phyloP scores from a whole-genome alignment of 495 filamentous ascomycete genomes.

The Xylaria venustula region DNA sequence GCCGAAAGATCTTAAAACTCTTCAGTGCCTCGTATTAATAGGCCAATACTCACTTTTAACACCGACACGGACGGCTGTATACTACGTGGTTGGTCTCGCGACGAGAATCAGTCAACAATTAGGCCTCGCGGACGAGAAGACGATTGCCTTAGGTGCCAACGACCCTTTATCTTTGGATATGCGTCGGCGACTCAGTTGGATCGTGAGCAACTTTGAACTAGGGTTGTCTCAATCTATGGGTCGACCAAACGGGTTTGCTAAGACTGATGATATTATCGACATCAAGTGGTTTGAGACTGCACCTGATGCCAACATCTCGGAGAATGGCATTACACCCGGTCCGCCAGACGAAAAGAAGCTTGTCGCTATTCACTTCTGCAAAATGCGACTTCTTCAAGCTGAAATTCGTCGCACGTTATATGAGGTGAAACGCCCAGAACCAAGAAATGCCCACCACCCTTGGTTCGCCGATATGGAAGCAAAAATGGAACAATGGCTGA shows the following conservation, averaged over 20 bases:
- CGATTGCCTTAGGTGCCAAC: slow-evolving; percentile 58
- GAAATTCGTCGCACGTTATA: slow-evolving; percentile 85
- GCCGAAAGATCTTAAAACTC: slow-evolving; percentile 76
- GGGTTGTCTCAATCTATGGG: slow-evolving; percentile 85
- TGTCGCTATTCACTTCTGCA: slow-evolving; percentile 86
- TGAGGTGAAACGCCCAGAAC: slow-evolving; percentile 69
- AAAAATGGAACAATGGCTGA: slow-evolving; percentile 72
- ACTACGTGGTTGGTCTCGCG: slow-evolving; percentile 86
- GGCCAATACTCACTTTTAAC: slow-evolving; percentile 90
- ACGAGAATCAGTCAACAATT: slow-evolving; percentile 83
- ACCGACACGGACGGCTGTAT: slow-evolving; percentile 82
- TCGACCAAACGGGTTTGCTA: slow-evolving; percentile 77
- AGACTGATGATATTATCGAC: slow-evolving; percentile 73
- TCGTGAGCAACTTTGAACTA: slow-evolving; percentile 78
- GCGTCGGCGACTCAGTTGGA: slow-evolving; percentile 84
- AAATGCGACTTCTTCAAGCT: slow-evolving; percentile 83
- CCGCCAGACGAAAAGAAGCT: slow-evolving; percentile 73
- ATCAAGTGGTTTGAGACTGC: slow-evolving; percentile 77
- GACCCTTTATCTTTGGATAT: slow-evolving; percentile 75
- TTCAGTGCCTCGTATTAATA: slow-evolving; percentile 88
- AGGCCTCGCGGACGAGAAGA: slow-evolving; percentile 80
- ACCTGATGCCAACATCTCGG: slow-evolving; percentile 76
- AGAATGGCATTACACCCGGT: slow-evolving; percentile 69
- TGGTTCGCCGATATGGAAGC: slow-evolving; percentile 81
- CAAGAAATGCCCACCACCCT: slow-evolving; percentile 70